Evolutionary conservation across 495 filamentous ascomycete genomes (phyloP).

Genomic region (Clohesyomyces aquaticus): DNA sequence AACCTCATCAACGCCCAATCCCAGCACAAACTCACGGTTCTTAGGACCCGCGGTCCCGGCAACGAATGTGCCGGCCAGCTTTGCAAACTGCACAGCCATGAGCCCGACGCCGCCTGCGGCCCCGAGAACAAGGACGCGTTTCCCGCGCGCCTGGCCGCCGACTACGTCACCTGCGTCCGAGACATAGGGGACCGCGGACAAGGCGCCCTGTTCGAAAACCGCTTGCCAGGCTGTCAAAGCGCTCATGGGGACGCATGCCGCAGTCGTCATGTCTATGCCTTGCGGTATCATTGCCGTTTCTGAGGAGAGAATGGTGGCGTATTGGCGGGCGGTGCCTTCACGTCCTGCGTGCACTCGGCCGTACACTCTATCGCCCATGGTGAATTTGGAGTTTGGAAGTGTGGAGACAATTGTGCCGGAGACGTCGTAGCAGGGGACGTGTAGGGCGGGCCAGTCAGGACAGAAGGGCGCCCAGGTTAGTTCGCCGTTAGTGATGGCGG

Average conservation of each 20-base stretch:
- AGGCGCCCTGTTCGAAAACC: conserved; percentile 50
- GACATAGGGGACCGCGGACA: conserved; percentile 14
- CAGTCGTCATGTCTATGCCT: conserved; percentile 54
- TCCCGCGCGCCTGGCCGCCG: conserved; percentile 42
- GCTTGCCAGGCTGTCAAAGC: conserved; percentile 64
- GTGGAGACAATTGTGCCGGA: conserved; percentile 59
- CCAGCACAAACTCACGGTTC: conserved; percentile 49
- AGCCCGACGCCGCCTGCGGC: conserved; percentile 59
- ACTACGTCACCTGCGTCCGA: conserved; percentile 48
- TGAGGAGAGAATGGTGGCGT: conserved; percentile 54
- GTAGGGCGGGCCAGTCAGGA: conserved; percentile 44
- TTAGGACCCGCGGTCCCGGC: conserved; percentile 47
- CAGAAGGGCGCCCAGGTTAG: conserved; percentile 54
- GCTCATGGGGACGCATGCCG: conserved; percentile 58
- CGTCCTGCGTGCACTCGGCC: conserved; percentile 53
- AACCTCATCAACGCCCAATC: conserved; percentile 53
- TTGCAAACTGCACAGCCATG: conserved; percentile 61
- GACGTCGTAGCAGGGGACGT: conserved; percentile 62
- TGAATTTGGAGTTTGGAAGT: conserved; percentile 54
- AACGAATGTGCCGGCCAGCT: conserved; percentile 51
- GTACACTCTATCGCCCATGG: conserved; percentile 57
- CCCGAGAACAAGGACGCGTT: conserved; percentile 53
- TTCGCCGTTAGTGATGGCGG: conserved; percentile 64
- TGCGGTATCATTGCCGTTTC: conserved; percentile 58
- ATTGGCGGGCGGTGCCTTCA: conserved; percentile 57